A percentile compares a stretch with the other conserved stretches of the same genome.
These are phyloP conservation scores for Stellera chamaejasme DNA, from an alignment of 345 rosid genomes.

Conservation along the genomic window DNA sequence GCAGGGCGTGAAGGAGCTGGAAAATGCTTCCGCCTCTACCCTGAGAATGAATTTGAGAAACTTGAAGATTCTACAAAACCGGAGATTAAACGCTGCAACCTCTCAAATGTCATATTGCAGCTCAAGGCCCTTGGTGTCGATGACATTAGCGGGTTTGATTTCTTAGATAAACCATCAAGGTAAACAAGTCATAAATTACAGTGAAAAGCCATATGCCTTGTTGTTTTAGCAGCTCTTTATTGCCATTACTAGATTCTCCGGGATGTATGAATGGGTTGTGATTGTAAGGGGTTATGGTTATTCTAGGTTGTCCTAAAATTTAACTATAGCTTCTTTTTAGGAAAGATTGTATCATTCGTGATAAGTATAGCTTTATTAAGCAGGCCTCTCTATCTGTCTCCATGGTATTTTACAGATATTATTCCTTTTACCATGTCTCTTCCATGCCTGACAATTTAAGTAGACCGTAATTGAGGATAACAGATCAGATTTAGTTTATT, in stretches of 20 bases:
- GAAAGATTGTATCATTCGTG: no score
- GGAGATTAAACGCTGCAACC: conserved; percentile 91
- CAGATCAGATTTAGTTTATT: no score
- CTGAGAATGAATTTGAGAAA: conserved; percentile 80
- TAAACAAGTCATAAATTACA: conserved; percentile 8
- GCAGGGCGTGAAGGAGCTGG: conserved; percentile 98
- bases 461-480: no score
- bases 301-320: no score
- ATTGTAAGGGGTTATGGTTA: no score
- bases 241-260: background rate
- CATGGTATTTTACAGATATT: no score
- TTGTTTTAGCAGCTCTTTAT: background rate
- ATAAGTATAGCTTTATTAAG: no score
- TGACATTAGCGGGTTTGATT: conserved; percentile 87
- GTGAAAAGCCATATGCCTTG: conserved; percentile 1
- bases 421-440: no score
- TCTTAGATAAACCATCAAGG: conserved; percentile 92
- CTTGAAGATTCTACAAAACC: conserved; percentile 88
- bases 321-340: no score
- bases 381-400: no score
- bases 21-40: conserved; percentile 90
- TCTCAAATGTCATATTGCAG: conserved; percentile 83
- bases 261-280: background rate
- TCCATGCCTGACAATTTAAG: no score
- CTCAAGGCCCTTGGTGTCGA: conserved; percentile 86